Evolutionary conservation across 345 rosid species (phyloP).

Genomic region (Gossypium turneri): DNA sequence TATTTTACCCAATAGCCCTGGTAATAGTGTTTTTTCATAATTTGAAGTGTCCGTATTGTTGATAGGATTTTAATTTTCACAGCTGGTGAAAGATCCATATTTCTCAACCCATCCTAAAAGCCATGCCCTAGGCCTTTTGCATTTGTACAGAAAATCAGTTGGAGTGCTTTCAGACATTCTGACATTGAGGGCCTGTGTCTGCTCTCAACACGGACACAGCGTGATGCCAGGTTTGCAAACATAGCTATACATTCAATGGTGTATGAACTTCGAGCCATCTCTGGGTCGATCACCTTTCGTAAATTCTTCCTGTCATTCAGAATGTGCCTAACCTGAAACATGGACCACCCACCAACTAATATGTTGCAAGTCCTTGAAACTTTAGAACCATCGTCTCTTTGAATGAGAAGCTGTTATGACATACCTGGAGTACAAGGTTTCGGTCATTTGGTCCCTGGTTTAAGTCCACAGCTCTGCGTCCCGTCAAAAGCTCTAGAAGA

Average conservation of each 20-base stretch:
- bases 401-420: slow-evolving; percentile 6
- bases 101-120: slow-evolving; percentile 52
- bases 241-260: slow-evolving; percentile 72
- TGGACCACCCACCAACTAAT: slow-evolving; percentile 11
- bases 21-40: neutral
- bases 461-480: slow-evolving; percentile 87
- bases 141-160: slow-evolving; percentile 62
- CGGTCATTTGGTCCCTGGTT: slow-evolving; percentile 81
- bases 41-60: slow-evolving; percentile 15
- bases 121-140: slow-evolving; percentile 60
- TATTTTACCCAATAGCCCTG: slow-evolving; percentile 1
- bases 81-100: neutral
- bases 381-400: slow-evolving; percentile 2
- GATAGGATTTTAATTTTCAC: slow-evolving; percentile 14
- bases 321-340: slow-evolving; percentile 72
- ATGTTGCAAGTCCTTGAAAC: slow-evolving; percentile 11
- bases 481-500: slow-evolving; percentile 87
- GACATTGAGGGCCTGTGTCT: slow-evolving; percentile 71
- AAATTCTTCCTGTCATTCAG: slow-evolving; percentile 72
- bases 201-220: slow-evolving; percentile 78
- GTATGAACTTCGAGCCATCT: slow-evolving; percentile 64
- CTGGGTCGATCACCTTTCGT: slow-evolving; percentile 76
- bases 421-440: slow-evolving; percentile 86
- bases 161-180: slow-evolving; percentile 85
- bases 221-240: slow-evolving; percentile 88